Conservation (phyloP, 495 filamentous ascomycete genomes). For the Lasiosphaeria ovina region DNA sequence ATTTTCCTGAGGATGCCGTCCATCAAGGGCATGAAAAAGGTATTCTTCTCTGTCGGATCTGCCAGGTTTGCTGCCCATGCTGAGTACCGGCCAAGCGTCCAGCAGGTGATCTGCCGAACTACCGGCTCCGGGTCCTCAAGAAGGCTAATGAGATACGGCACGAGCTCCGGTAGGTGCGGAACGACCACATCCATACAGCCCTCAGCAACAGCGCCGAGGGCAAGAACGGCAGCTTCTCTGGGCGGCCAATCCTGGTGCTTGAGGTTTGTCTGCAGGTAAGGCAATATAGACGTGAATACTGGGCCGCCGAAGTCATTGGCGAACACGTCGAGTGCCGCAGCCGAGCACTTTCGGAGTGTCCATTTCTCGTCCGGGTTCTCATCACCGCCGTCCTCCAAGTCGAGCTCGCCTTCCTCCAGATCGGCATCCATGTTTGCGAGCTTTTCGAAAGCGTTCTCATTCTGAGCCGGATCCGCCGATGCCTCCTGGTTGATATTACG, state of each 20-base stretch:
- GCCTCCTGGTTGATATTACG: conserved; percentile 53
- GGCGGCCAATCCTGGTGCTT: conserved; percentile 87
- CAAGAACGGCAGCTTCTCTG: conserved; percentile 91
- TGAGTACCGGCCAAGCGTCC: conserved; percentile 93
- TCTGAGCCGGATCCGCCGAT: conserved; percentile 51
- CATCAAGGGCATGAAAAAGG: conserved; percentile 95
- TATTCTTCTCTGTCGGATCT: conserved; percentile 61
- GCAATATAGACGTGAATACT: conserved; percentile 87
- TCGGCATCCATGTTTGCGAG: conserved; percentile 62
- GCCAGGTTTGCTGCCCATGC: conserved; percentile 81
- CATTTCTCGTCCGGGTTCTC: conserved; percentile 88
- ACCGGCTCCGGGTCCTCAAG: conserved; percentile 83
- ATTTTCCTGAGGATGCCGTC: conserved; percentile 91
- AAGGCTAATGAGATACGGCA: conserved; percentile 85
- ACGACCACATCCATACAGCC: conserved; percentile 88
- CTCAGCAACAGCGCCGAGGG: conserved; percentile 91
- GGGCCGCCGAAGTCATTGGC: conserved; percentile 82
- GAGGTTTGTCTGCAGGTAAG: conserved; percentile 88
- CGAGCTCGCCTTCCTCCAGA: conserved; percentile 86
- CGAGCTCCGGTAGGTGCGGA: conserved; percentile 86
- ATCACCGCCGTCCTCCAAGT: conserved; percentile 68
- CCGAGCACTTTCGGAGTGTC: conserved; percentile 97
- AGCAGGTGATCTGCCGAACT: conserved; percentile 97
- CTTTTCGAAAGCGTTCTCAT: conserved; percentile 49
- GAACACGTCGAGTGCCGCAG: conserved; percentile 91